These are phyloP conservation scores for Venustampulla echinocandica DNA, from an alignment of 495 filamentous ascomycete genomes.

Conservation along the genomic window DNA sequence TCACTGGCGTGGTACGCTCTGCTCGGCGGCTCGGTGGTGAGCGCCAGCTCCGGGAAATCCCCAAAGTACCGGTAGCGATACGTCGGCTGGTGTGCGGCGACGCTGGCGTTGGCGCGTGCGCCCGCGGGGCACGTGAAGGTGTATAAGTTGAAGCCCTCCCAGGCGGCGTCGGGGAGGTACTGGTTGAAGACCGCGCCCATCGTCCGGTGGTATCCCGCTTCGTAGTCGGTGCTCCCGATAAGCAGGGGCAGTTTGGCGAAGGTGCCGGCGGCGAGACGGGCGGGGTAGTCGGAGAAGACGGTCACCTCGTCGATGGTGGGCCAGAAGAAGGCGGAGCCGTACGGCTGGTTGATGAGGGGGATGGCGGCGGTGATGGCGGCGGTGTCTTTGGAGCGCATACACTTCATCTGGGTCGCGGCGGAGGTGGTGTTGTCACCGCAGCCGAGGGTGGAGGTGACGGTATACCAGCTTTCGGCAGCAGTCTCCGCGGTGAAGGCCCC, in stretches of 20 bases:
- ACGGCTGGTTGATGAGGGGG: conserved; percentile 23
- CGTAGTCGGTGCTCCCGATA: conserved; percentile 37
- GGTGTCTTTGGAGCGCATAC: conserved; percentile 35
- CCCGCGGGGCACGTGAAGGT: conserved; percentile 34
- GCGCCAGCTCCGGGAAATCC: conserved; percentile 35
- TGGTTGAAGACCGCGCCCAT: conserved; percentile 13
- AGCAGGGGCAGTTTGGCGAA: conserved; percentile 32
- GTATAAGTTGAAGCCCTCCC: conserved; percentile 30
- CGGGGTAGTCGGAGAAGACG: conserved; percentile 39
- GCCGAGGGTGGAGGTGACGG: conserved; percentile 31
- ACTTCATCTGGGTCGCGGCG: conserved; percentile 33
- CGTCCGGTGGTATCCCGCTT: conserved; percentile 34
- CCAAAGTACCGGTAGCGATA: conserved; percentile 45
- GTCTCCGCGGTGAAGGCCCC: conserved; percentile 28
- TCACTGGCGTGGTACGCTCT: conserved; percentile 41
- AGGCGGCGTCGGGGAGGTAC: conserved; percentile 20
- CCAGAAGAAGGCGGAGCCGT: conserved; percentile 31
- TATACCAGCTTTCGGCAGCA: conserved; percentile 29
- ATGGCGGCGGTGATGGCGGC: conserved; percentile 28
- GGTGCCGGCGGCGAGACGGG: no score
- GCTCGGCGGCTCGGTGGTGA: conserved; percentile 31
- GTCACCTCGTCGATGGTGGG: conserved; percentile 44
- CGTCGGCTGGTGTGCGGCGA: conserved; percentile 27
- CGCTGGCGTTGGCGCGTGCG: conserved; percentile 25
- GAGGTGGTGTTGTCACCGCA: conserved; percentile 31